phyloP scores from a whole-genome alignment of 73 alveolate genomes.

The Diophrys sp. region DNA sequence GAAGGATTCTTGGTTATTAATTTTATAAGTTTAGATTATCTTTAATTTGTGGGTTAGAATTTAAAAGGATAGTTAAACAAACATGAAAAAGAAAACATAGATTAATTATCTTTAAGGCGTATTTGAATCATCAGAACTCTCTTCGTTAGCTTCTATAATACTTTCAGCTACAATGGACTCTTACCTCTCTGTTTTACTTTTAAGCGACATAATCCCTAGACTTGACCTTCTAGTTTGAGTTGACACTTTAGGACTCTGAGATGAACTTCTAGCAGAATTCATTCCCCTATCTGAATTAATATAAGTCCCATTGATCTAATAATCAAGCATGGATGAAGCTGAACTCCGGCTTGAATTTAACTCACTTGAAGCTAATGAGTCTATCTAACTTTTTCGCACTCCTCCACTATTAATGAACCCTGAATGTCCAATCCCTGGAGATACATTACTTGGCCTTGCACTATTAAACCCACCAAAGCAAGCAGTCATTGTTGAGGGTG shows the following conservation, averaged over 20 bases:
- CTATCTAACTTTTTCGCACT: background rate
- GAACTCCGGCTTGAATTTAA: no score
- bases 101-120: background rate
- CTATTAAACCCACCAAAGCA: background rate
- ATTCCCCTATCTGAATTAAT: no score
- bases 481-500: background rate
- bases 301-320: no score
- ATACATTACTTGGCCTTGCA: background rate
- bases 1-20: background rate
- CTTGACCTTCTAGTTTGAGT: background rate
- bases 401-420: background rate
- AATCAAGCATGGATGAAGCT: no score
- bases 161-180: background rate
- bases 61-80: background rate
- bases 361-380: no score
- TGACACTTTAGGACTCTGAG: background rate
- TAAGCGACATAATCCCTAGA: background rate
- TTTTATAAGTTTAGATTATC: background rate
- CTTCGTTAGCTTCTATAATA: background rate
- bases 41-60: background rate
- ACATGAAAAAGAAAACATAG: background rate
- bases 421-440: background rate
- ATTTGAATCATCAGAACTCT: background rate
- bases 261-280: constrained; percentile 2
- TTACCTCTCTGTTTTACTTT: background rate